A percentile compares a stretch with the other conserved stretches of the same genome.
These are phyloP conservation scores for Takashimella koratensis DNA, from an alignment of 1,284 basidiomycete species.

Conservation along the genomic window DNA sequence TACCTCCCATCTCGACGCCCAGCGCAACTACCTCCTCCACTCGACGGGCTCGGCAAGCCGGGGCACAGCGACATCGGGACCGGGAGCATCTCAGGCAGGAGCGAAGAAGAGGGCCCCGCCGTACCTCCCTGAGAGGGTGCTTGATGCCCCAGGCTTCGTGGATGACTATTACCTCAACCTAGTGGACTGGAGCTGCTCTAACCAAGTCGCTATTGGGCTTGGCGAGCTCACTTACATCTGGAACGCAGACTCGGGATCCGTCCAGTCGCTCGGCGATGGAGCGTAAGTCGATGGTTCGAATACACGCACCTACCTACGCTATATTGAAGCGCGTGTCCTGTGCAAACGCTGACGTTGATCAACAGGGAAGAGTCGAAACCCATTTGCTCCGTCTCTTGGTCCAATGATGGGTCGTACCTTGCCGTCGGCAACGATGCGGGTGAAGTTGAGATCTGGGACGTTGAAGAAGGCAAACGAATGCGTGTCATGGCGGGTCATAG, in stretches of 20 bases:
- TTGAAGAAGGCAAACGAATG: slow-evolving; percentile 71
- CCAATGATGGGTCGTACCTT: slow-evolving; percentile 79
- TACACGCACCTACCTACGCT: no score
- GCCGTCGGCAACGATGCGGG: slow-evolving; percentile 78
- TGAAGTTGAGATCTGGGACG: slow-evolving; percentile 94
- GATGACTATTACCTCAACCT: slow-evolving; percentile 98
- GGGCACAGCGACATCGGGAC: slow-evolving; percentile 16
- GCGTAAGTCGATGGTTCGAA: slow-evolving; percentile 12
- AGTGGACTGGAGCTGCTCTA: slow-evolving; percentile 80
- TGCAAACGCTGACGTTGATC: background rate
- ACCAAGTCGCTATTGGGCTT: slow-evolving; percentile 83
- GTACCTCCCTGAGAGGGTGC: slow-evolving; percentile 79
- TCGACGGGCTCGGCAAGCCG: slow-evolving; percentile 27
- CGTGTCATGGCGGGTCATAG: slow-evolving; percentile 80
- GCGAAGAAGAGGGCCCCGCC: slow-evolving; percentile 36
- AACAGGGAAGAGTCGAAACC: slow-evolving; percentile 54
- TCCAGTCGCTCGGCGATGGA: slow-evolving; percentile 61
- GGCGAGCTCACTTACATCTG: slow-evolving; percentile 82
- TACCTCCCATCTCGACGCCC: slow-evolving; percentile 43
- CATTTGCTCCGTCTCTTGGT: slow-evolving; percentile 79
- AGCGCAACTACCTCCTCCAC: slow-evolving; percentile 42
- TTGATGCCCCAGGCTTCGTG: slow-evolving; percentile 91
- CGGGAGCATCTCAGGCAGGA: slow-evolving; percentile 10
- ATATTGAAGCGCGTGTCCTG: no score
- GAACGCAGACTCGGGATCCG: slow-evolving; percentile 85